A percentile compares a stretch with the other conserved stretches of the same genome.
These are phyloP conservation scores for Blastobotrys mokoenaii DNA, from an alignment of 805 yeast species.

Conservation along the genomic window DNA sequence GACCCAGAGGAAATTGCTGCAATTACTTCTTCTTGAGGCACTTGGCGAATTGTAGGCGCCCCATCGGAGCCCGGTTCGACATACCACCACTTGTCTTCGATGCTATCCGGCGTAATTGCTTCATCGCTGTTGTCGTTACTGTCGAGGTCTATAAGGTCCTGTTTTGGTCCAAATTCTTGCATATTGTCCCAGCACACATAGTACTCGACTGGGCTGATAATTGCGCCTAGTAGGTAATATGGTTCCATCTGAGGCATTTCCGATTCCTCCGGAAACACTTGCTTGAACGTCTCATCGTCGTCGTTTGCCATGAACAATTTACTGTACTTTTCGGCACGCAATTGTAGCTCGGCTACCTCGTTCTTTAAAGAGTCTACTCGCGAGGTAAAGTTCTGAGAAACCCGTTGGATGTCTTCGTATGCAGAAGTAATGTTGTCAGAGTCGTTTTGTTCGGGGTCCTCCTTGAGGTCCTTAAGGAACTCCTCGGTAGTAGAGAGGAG, in stretches of 20 bases:
- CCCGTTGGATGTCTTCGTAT: conserved; percentile 7
- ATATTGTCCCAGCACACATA: conserved; percentile 3
- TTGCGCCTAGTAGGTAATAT: conserved; percentile 13
- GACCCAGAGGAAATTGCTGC: too few species aligned
- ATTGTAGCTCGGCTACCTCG: not conserved
- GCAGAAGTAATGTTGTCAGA: conserved; percentile 6
- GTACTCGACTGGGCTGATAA: conserved; percentile 18
- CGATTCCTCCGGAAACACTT: conserved; percentile 5
- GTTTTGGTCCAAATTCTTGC: not conserved
- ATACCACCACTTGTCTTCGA: not conserved
- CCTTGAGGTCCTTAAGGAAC: conserved; percentile 6
- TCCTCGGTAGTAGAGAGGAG: conserved; percentile 10
- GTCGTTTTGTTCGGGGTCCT: not conserved
- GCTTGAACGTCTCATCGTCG: conserved; percentile 1
- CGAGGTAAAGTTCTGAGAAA: conserved; percentile 3
- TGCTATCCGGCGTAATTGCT: not conserved
- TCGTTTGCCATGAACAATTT: not conserved
- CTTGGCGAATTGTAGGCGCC: too few species aligned
- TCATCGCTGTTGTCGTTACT: not conserved
- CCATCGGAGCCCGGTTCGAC: too few species aligned
- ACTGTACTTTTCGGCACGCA: not conserved
- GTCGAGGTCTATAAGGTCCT: not conserved
- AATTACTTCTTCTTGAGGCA: too few species aligned
- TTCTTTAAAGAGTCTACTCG: not conserved
- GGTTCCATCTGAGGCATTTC: conserved; percentile 12